Conservation (phyloP, 371 early-diverging fungal species). For the Apophysomyces variabilis region DNA sequence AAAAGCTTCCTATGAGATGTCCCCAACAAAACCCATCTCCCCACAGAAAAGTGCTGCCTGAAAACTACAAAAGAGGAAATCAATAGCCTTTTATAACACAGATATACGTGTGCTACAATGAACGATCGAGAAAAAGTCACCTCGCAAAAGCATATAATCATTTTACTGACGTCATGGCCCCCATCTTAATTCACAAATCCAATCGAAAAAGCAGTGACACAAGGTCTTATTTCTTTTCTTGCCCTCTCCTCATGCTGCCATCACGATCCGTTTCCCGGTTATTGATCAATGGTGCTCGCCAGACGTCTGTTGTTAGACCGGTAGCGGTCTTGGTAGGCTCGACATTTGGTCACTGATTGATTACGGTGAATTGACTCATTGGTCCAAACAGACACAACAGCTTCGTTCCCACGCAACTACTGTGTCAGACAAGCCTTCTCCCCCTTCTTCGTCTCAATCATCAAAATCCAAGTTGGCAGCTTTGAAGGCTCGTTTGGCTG, state of each 20-base stretch:
- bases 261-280: constrained; percentile 1
- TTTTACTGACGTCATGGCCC: no score
- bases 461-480: constrained; percentile 55
- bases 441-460: constrained; percentile 26
- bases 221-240: neutral
- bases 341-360: neutral
- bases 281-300: neutral
- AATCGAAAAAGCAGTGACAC: no score
- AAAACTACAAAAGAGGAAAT: no score
- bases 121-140: no score
- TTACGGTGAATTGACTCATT: neutral
- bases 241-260: neutral
- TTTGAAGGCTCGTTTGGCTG: constrained; percentile 47
- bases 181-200: neutral
- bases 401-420: constrained; percentile 31
- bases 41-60: no score
- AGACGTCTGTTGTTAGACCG: neutral
- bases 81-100: no score
- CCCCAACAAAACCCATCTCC: neutral
- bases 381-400: constrained; percentile 22
- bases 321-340: constrained; percentile 4
- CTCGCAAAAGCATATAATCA: no score
- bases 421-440: constrained; percentile 32
- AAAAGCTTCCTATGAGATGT: neutral
- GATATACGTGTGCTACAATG: no score